A percentile compares a stretch with the other conserved stretches of the same genome.
Conservation (phyloP, 108 stramenopile species). For the Pseudonitzschia pungens region DNA sequence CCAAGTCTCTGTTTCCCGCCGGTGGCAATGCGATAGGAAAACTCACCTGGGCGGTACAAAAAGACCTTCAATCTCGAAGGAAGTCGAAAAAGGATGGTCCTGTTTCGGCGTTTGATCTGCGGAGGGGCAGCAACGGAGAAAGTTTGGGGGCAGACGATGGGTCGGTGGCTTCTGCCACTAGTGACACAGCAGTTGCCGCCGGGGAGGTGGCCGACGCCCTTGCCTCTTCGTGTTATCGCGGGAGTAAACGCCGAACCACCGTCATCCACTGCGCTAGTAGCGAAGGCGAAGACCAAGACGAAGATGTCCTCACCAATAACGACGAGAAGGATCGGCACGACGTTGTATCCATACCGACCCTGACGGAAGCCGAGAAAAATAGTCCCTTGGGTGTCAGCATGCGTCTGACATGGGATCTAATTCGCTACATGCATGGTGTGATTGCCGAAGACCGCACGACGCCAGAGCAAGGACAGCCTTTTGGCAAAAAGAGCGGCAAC, state of each 20-base stretch:
- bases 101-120: not conserved
- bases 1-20: not conserved
- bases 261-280: slow-evolving; percentile 1
- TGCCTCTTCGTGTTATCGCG: not conserved
- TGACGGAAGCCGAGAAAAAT: slow-evolving; percentile 6
- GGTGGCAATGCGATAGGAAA: not conserved
- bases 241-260: not conserved
- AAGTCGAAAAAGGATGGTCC: not conserved
- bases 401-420: slow-evolving; percentile 5
- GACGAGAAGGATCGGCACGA: not conserved
- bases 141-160: not conserved
- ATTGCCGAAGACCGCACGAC: not conserved
- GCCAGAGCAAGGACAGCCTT: not conserved
- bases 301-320: not conserved
- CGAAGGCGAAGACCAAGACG: not conserved
- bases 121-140: too few relatives aligned
- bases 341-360: not conserved
- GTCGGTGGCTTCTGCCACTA: not conserved
- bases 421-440: slow-evolving; percentile 1
- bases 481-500: not conserved
- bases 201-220: slow-evolving; percentile 1
- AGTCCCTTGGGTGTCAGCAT: slow-evolving; percentile 14
- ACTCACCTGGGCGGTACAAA: not conserved
- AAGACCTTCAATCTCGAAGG: too few relatives aligned
- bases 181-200: not conserved